Base-by-base conservation (phyloP, 75 land plant genomes). In the Cryptomeria japonica region DNA sequence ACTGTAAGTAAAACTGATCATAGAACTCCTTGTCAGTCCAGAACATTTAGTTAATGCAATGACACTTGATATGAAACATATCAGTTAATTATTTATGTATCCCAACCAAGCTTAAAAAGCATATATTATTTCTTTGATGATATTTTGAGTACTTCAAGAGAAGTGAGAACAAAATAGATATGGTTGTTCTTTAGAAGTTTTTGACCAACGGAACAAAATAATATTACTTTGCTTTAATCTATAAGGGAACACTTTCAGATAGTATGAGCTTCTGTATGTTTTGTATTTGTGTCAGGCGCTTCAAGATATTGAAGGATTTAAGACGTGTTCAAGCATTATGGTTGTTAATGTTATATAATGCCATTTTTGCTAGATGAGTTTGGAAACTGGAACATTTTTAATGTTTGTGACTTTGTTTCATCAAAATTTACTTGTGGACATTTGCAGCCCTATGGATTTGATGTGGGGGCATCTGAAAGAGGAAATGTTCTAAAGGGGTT, bases 381-480 rank as follows among this genome's bases (percentile, higher is more conserved):
- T 10, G 38, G 1, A 34, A 55, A 84, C 64, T 8, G 8, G 38
- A 15, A 34, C 9, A 34, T 84, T 55, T 84, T 25, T 55, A 34
- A 15, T 44, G 64, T 11, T 31, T 32, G 77, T 31, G 34, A 14
- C 3, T 31, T 0, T 44, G 8, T 72, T 46, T 42, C 36, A 32
- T 84, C 84, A n/a, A 25, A 86, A 86, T 80, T 44, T 12, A 72
- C 0, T 80, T 41, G 41, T 41, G 51, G 31, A 28, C 34, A 32
- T 86, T 80, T 93, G 93, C 93, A 97, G 99, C 99, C 99, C 22
- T 97, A 97, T 92, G 99, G 98, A 42, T 97, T 97, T 93, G 99
- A 97, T 91, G 92, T 97, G 49, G 99, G 99, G 77, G 93, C 96
- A 88, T 97, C 99, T 39, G 97, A 97, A 84, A 90, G 88, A 75